Evolutionary conservation across 1,284 basidiomycete genomes (phyloP).

Genomic region (Pascua guehoae): DNA sequence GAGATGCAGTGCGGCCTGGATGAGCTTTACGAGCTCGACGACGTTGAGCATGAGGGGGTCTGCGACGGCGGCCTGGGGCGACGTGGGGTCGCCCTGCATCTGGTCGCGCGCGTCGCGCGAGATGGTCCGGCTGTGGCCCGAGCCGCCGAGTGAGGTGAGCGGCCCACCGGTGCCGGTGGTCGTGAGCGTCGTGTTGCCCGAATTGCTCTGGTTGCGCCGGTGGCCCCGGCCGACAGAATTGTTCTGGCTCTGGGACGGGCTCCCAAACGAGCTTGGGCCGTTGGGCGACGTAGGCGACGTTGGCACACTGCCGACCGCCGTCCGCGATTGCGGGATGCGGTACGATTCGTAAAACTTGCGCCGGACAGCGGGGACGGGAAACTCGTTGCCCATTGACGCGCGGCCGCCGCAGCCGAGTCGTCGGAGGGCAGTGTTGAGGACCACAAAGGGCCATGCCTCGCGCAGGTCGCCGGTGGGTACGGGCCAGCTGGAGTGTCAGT

Average conservation of each 20-base stretch:
- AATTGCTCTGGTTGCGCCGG: not conserved
- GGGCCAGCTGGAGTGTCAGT: slow-evolving; percentile 21
- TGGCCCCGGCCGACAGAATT: not conserved
- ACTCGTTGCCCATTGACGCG: slow-evolving; percentile 42
- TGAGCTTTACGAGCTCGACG: slow-evolving; percentile 40
- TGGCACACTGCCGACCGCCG: slow-evolving; percentile 8
- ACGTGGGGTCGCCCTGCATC: no score
- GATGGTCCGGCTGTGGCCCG: not conserved
- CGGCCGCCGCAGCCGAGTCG: slow-evolving; percentile 45
- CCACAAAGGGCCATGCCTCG: slow-evolving; percentile 38
- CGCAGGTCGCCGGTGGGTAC: slow-evolving; percentile 41
- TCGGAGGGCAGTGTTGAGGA: slow-evolving; percentile 42
- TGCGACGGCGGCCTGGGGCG: not conserved
- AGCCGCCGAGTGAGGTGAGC: no score
- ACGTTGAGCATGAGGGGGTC: slow-evolving; percentile 35
- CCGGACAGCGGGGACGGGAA: slow-evolving; percentile 33
- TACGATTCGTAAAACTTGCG: slow-evolving; percentile 45
- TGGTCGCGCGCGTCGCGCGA: not conserved
- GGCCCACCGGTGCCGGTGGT: no score
- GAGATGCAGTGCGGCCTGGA: slow-evolving; percentile 37
- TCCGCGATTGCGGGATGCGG: slow-evolving; percentile 20
- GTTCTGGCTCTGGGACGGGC: not conserved
- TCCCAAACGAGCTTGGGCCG: not conserved
- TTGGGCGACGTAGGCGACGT: slow-evolving; percentile 28
- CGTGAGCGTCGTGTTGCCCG: not conserved